Conservation (phyloP, 208 protist species). For the Leishmania mexicana region DNA sequence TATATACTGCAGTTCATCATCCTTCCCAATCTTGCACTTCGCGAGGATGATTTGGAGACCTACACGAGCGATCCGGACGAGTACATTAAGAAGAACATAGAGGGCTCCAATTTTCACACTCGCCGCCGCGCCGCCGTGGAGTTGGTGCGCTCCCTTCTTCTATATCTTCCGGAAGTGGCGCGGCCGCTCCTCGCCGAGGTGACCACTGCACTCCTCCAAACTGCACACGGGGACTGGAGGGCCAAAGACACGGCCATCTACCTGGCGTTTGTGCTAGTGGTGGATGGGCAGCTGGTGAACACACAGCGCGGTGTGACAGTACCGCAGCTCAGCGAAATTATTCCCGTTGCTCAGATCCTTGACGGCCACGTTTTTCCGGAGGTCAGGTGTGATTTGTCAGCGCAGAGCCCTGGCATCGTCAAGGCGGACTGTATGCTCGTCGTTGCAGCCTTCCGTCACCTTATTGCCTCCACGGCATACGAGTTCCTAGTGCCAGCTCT, state of each 20-base stretch:
- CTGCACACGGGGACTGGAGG: conserved; percentile 83
- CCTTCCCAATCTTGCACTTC: conserved; percentile 93
- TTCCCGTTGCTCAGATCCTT: conserved; percentile 93
- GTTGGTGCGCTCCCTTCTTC: conserved; percentile 89
- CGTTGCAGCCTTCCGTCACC: conserved; percentile 93
- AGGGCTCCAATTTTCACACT: conserved; percentile 95
- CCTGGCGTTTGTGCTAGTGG: conserved; percentile 91
- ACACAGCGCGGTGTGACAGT: conserved; percentile 53
- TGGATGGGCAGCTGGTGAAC: conserved; percentile 73
- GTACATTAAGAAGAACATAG: conserved; percentile 97
- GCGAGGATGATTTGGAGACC: conserved; percentile 91
- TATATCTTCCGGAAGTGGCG: conserved; percentile 63
- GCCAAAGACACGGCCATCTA: conserved; percentile 97
- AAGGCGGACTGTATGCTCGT: conserved; percentile 97
- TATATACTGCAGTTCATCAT: conserved; percentile 93
- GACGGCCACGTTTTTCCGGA: conserved; percentile 87
- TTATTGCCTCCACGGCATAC: conserved; percentile 58
- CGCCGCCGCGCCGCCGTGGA: conserved; percentile 92
- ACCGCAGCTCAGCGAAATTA: conserved; percentile 65
- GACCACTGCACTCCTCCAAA: conserved; percentile 59
- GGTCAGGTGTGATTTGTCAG: conserved; percentile 51
- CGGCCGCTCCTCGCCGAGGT: conserved; percentile 64
- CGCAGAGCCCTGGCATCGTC: conserved; percentile 80
- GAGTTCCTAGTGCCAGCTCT: conserved; percentile 70
- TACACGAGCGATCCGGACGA: conserved; percentile 95